Conservation (phyloP, 2,329 filamentous ascomycete genomes). For the Botrytis aclada region DNA sequence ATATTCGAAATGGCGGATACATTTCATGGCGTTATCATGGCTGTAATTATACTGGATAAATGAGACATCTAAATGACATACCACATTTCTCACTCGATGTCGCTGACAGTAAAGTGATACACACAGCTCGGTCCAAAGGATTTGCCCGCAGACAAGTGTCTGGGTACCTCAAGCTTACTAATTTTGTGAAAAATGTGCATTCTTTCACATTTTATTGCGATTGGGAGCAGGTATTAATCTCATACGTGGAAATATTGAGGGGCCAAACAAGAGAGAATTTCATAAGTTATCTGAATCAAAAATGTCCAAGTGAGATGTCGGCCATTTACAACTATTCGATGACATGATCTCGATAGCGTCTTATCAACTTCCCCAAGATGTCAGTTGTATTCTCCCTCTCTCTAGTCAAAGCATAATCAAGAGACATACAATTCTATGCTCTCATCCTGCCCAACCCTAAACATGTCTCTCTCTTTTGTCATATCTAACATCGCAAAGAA, state of each 20-base stretch:
- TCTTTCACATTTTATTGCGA: neutral
- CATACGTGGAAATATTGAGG: neutral
- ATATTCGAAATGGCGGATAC: neutral
- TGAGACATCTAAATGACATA: neutral
- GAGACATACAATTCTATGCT: neutral
- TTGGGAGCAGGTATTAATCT: neutral
- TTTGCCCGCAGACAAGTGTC: neutral
- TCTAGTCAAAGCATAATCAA: neutral
- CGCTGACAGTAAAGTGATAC: neutral
- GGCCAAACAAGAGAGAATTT: neutral
- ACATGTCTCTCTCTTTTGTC: no score
- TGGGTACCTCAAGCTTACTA: neutral
- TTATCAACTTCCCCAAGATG: neutral
- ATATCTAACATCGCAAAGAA: neutral
- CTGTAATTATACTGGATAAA: conserved; percentile 3
- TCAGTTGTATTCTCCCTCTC: neutral
- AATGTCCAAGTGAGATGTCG: neutral
- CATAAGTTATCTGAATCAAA: neutral
- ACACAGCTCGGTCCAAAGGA: neutral
- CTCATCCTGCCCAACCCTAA: neutral
- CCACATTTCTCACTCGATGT: neutral
- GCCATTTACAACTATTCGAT: neutral
- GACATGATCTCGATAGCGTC: neutral
- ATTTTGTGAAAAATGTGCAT: neutral
- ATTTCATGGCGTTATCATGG: conserved; percentile 12